Evolutionary conservation across 257 asterid species (phyloP).

Genomic region (Craterostigma plantagineum): DNA sequence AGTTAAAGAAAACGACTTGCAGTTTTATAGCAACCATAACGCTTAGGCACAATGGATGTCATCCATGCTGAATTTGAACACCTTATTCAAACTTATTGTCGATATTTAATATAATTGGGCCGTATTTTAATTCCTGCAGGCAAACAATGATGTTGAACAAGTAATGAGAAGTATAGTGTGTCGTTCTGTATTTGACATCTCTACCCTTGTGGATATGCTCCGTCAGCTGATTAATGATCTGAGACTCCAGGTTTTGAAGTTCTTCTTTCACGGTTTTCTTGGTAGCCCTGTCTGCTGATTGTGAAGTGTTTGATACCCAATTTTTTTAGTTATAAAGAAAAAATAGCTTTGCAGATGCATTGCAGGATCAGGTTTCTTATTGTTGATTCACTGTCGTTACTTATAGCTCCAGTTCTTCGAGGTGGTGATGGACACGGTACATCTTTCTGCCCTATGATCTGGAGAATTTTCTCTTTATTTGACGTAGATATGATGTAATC

Average conservation of each 20-base stretch:
- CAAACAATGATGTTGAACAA: slow-evolving; percentile 18
- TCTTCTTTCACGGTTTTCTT: background rate
- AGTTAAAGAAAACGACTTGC: too few species aligned
- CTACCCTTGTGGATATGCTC: slow-evolving; percentile 51
- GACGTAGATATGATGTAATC: background rate
- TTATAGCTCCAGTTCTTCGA: slow-evolving; percentile 70
- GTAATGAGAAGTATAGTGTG: slow-evolving; percentile 46
- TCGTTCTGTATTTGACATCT: slow-evolving; percentile 54
- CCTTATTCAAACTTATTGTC: slow-evolving; percentile 1
- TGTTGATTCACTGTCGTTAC: slow-evolving; percentile 78
- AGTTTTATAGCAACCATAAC: too few species aligned
- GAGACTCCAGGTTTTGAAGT: slow-evolving; percentile 51
- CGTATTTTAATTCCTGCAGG: slow-evolving; percentile 18
- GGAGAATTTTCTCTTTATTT: background rate
- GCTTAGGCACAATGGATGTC: too few species aligned
- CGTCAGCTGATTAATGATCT: slow-evolving; percentile 32
- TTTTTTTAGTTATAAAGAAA: slow-evolving; percentile 6
- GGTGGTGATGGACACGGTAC: slow-evolving; percentile 68
- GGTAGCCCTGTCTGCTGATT: too few species aligned
- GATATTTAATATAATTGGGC: slow-evolving; percentile 3
- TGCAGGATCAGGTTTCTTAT: slow-evolving; percentile 40
- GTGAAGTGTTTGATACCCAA: background rate
- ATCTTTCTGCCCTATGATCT: too few species aligned
- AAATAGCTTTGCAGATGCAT: slow-evolving; percentile 19
- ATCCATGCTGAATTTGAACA: background rate